A percentile compares a stretch with the other conserved stretches of the same genome.
Evolutionary conservation across 1,139 yeast species (phyloP).

Genomic region (Pichia sp.): DNA sequence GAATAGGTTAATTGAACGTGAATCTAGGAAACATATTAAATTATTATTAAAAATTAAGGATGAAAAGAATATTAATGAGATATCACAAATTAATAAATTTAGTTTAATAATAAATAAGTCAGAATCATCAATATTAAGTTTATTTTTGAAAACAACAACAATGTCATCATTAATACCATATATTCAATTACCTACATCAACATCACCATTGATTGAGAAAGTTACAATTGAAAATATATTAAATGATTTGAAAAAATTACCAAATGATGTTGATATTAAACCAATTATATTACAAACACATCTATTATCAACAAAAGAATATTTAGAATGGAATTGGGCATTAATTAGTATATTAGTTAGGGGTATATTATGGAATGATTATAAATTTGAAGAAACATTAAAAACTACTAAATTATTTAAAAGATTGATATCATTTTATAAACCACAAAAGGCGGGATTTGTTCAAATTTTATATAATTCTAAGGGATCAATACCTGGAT

Average conservation of each 20-base stretch:
- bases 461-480: slow-evolving; percentile 44
- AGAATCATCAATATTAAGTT: background rate
- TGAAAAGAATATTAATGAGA: background rate
- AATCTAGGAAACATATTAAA: slow-evolving; percentile 21
- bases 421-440: slow-evolving; percentile 73
- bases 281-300: slow-evolving; percentile 60
- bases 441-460: slow-evolving; percentile 74
- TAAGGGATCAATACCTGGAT: background rate
- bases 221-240: background rate
- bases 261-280: slow-evolving; percentile 55
- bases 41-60: slow-evolving; percentile 4
- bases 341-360: slow-evolving; percentile 59
- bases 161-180: slow-evolving; percentile 3
- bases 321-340: slow-evolving; percentile 84
- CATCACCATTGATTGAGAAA: slow-evolving; percentile 3
- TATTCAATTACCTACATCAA: background rate
- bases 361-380: slow-evolving; percentile 72
- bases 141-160: slow-evolving; percentile 8
- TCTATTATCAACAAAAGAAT: slow-evolving; percentile 73
- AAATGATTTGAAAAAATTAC: slow-evolving; percentile 2
- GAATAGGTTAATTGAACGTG: slow-evolving; percentile 25
- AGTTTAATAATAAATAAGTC: background rate
- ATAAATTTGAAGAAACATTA: slow-evolving; percentile 68
- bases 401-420: slow-evolving; percentile 82
- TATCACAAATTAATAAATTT: background rate